Evolutionary conservation across 2,329 filamentous ascomycete species (phyloP), one percentile per base, ranked within the genome.

Genomic region (Fusarium sp.): DNA sequence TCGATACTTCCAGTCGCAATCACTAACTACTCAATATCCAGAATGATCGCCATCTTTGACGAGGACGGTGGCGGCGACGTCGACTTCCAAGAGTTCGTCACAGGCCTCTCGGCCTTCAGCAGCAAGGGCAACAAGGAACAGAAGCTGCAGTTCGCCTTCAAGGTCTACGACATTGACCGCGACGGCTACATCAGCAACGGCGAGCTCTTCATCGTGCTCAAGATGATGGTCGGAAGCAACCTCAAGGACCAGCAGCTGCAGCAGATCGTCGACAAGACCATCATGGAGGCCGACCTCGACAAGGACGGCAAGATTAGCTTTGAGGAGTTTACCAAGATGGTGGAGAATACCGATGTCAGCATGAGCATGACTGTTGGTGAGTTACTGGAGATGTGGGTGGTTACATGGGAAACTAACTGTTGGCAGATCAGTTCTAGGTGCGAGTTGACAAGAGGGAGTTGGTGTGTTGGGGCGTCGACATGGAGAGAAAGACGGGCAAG

Each of bases 141-240:
- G 87, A 99, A 99, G 88, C 89, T 98, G 75, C 92, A 91, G 64
- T 99, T 99, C 81, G 96, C 96, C 52, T 99, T 99, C 90, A 98
- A 98, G 85, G 96, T 99, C 71, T 99, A 99, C 88, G 96, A 99
- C 83, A 98, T 99, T 80, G 96, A 99, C 85, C 94, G 96, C 70
- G 96, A 99, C 84, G 96, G 96, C 27, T 99, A 94, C 86, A 99
- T 99, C 81, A 97, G 94, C 87, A 99, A 99, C 84, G 96, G 96
- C 79, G 96, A 99, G 87, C 90, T 99, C 61, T 99, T 98, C 84
- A 98, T 99, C 80, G 96, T 99, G 80, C 89, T 99, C 80, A 99
- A 99, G 93, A 99, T 99, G 96, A 99, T 99, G 96, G 96, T 99
- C 61, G 96, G 96, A 69, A 98, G 94, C 87, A 99, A 99, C 84